Conservation (phyloP, 345 rosid species). For the Syzygium jambos region DNA sequence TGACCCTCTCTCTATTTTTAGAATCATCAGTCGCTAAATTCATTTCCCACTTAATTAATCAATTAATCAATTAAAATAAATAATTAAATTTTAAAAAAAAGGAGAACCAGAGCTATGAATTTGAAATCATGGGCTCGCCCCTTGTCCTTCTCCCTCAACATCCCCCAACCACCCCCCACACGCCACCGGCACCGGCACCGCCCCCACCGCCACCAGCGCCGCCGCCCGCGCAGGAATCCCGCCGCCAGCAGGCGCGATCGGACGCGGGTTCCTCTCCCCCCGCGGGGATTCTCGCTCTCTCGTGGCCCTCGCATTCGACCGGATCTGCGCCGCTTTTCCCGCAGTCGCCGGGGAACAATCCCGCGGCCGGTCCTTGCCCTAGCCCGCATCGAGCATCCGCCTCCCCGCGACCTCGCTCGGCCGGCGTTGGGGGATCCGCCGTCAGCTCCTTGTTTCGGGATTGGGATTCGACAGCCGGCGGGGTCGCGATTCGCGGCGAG, state of each 20-base stretch:
- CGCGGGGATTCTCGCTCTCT: background rate
- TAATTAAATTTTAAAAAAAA: background rate
- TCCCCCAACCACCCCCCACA: slow-evolving; percentile 2
- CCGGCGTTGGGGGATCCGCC: background rate
- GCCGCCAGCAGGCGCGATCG: background rate
- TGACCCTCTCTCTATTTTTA: background rate
- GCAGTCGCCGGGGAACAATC: background rate
- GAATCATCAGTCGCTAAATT: background rate
- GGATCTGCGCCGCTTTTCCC: background rate
- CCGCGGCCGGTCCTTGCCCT: background rate
- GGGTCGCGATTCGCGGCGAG: background rate
- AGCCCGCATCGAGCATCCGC: background rate
- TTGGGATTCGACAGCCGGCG: background rate
- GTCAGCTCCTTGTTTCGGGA: background rate
- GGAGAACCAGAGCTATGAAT: background rate
- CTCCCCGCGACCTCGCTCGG: background rate
- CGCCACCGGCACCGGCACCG: background rate
- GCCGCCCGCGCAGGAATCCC: background rate
- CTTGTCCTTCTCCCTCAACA: background rate
- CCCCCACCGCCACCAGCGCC: background rate
- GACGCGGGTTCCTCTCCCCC: background rate
- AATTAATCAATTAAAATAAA: background rate
- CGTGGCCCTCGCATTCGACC: background rate
- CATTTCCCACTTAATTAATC: background rate
- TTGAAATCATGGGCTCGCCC: slow-evolving; percentile 10